Evolutionary conservation across 2,329 filamentous ascomycete genomes (phyloP).

Genomic region (Trichoderma aggressivum): DNA sequence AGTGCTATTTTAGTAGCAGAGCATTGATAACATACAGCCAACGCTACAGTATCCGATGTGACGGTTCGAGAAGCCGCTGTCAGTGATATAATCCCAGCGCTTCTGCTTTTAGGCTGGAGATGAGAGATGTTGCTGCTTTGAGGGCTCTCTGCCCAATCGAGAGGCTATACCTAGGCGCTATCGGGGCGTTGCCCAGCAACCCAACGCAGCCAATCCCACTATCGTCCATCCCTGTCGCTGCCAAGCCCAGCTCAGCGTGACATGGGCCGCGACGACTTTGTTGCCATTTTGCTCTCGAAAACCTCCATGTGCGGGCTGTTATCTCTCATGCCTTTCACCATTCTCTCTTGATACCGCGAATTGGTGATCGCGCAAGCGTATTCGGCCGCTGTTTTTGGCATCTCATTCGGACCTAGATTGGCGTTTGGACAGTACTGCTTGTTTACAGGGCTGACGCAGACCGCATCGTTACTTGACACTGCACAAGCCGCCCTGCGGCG

Average conservation of each 20-base stretch:
- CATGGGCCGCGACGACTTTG: neutral
- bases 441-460: neutral
- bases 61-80: neutral
- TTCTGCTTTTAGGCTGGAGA: neutral
- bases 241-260: neutral
- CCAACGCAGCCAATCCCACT: neutral
- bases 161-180: constrained; percentile 5
- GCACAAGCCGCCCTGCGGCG: neutral
- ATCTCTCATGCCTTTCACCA: neutral
- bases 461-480: neutral
- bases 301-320: neutral
- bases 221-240: neutral
- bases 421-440: neutral
- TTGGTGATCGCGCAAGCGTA: neutral
- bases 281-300: neutral
- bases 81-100: neutral
- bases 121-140: neutral
- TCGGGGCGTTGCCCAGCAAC: constrained; percentile 18
- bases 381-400: neutral
- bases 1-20: neutral
- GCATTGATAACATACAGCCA: neutral
- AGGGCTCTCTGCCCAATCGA: neutral
- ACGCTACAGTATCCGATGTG: too few species aligned
- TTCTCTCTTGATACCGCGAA: neutral
- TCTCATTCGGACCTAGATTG: neutral